Conservation (phyloP, 257 asterid species). For the Solanum tacnaense region DNA sequence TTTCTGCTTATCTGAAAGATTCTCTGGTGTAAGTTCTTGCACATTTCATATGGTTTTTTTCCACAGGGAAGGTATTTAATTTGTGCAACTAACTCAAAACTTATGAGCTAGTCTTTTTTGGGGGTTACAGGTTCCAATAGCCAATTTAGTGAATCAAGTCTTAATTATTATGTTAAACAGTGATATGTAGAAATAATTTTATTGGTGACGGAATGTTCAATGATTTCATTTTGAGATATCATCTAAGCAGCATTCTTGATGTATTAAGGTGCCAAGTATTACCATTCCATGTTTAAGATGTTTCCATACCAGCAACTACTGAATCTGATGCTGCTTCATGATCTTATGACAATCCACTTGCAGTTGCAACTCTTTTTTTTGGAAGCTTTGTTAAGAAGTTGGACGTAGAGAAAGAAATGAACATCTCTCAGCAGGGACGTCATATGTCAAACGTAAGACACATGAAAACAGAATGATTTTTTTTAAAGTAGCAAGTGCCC, state of each 20-base stretch:
- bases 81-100: neutral
- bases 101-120: neutral
- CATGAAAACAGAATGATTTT: neutral
- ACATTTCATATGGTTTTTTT: neutral
- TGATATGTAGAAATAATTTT: neutral
- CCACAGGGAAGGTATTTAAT: neutral
- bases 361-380: neutral
- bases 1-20: neutral
- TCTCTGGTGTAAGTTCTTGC: neutral
- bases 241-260: neutral
- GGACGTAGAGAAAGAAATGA: neutral
- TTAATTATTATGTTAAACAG: neutral
- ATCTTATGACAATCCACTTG: neutral
- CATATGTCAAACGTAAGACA: neutral
- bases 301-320: neutral
- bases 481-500: neutral
- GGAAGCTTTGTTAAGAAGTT: neutral
- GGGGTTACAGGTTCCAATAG: neutral
- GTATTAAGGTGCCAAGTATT: no score
- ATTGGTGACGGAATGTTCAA: neutral
- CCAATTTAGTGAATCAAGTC: neutral
- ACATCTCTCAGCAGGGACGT: neutral
- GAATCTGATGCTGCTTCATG: neutral
- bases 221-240: neutral
- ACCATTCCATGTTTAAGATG: neutral